Percentiles rank a stretch among this genome's conserved stretches.
These are phyloP conservation scores for Articulospora tetracladia DNA, from an alignment of 495 filamentous ascomycete genomes.

Conservation along the genomic window DNA sequence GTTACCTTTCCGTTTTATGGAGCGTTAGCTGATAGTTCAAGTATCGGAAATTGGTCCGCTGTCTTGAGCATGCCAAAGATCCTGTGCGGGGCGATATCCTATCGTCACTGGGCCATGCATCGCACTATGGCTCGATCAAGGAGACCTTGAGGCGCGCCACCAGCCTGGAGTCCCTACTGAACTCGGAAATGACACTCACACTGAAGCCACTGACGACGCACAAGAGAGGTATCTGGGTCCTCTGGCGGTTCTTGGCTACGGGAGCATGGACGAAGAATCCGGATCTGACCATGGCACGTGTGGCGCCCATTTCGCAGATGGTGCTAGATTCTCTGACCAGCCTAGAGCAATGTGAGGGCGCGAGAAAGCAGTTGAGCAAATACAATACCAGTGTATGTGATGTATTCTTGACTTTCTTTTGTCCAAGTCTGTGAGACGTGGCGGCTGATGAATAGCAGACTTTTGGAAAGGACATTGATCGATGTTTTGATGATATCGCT, in stretches of 20 bases:
- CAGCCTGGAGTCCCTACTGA: neutral
- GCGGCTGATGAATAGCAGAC: slow-evolving; percentile 30
- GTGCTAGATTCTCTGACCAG: neutral
- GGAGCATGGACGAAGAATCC: slow-evolving; percentile 1
- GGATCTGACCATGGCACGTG: neutral
- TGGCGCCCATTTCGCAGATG: neutral
- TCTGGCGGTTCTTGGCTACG: neutral
- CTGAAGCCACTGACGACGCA: neutral
- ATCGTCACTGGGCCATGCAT: neutral
- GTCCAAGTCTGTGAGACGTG: neutral
- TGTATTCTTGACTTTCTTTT: neutral
- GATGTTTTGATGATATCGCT: slow-evolving; percentile 56
- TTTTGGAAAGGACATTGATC: slow-evolving; percentile 56
- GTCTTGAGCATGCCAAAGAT: neutral
- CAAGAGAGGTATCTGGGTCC: neutral
- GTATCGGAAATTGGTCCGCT: slow-evolving; percentile 51
- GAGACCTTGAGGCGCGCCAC: neutral
- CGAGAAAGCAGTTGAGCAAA: neutral
- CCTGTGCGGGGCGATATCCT: neutral
- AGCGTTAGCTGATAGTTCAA: neutral
- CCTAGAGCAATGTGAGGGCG: neutral
- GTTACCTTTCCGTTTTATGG: neutral
- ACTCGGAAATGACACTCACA: neutral
- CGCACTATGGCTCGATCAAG: neutral
- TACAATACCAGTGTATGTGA: neutral